Percentiles rank a stretch among this genome's conserved stretches.
These are phyloP conservation scores for Euphorbia lathyris DNA, from an alignment of 345 rosid genomes.

Conservation along the genomic window DNA sequence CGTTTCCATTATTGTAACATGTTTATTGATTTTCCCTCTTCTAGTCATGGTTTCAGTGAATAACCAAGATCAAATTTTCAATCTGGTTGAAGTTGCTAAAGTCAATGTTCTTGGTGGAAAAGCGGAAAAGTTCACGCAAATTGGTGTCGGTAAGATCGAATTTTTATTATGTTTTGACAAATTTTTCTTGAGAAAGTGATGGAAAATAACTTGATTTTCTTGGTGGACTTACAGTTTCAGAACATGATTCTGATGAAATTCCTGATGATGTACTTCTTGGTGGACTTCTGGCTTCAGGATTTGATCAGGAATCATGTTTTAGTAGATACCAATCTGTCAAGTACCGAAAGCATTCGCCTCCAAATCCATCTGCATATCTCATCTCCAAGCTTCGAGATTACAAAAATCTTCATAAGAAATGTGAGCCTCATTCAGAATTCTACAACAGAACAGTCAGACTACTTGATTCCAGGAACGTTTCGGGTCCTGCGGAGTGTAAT, in stretches of 20 bases:
- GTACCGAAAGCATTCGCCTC: constrained; percentile 7
- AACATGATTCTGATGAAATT: not conserved
- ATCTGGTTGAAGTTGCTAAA: not conserved
- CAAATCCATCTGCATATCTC: constrained; percentile 15
- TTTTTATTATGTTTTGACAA: too few relatives aligned
- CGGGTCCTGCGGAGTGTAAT: constrained; percentile 6
- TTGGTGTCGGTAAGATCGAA: not conserved
- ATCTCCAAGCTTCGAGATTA: constrained; percentile 16
- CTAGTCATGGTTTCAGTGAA: not conserved
- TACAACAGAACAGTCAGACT: constrained; percentile 9
- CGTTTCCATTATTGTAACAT: not conserved
- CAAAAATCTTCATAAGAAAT: constrained; percentile 18
- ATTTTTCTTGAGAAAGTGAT: not conserved
- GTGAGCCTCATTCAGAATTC: constrained; percentile 14
- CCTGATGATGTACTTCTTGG: constrained; percentile 5
- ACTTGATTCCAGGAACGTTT: not conserved
- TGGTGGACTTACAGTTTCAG: not conserved
- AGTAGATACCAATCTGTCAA: constrained; percentile 10
- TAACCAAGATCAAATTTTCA: not conserved
- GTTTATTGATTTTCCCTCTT: constrained; percentile 1
- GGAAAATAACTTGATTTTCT: not conserved
- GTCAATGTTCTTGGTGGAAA: not conserved
- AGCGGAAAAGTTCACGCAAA: not conserved
- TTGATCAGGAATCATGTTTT: constrained; percentile 14
- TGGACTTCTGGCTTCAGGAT: constrained; percentile 12